A percentile compares a stretch with the other conserved stretches of the same genome.
Evolutionary conservation across 2,329 filamentous ascomycete species (phyloP).

Genomic region (Microascus cirrosus): DNA sequence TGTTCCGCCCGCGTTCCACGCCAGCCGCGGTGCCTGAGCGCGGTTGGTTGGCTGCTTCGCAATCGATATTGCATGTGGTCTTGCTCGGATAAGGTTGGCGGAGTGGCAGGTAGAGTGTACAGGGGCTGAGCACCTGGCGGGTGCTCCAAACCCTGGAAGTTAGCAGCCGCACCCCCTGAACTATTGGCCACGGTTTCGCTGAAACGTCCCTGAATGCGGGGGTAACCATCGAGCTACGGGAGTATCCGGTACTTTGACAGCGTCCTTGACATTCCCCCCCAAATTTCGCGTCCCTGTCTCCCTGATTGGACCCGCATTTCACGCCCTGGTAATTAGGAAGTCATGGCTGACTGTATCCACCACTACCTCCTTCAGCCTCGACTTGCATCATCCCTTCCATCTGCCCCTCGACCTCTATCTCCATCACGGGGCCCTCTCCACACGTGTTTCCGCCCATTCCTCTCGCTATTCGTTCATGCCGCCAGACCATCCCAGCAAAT

Average conservation of each 20-base stretch:
- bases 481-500: not conserved
- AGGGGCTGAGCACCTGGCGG: not conserved
- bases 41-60: too few relatives aligned
- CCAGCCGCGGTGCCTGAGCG: too few relatives aligned
- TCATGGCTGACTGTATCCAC: not conserved
- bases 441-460: not conserved
- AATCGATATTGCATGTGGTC: too few relatives aligned
- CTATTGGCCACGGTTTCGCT: not conserved
- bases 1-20: too few relatives aligned
- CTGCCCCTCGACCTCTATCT: not conserved
- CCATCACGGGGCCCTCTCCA: not conserved
- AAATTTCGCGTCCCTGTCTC: not conserved
- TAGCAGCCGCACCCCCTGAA: not conserved
- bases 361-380: not conserved
- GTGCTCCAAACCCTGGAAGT: not conserved
- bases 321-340: not conserved
- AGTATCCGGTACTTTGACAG: not conserved
- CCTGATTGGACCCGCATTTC: not conserved
- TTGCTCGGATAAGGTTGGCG: too few relatives aligned
- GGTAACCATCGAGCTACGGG: not conserved
- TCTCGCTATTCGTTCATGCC: not conserved
- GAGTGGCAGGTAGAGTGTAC: not conserved
- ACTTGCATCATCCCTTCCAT: conserved; percentile 2
- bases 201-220: not conserved
- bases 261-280: not conserved